Evolutionary conservation across 495 filamentous ascomycete species (phyloP).

Genomic region (Penicillium bovifimosum): DNA sequence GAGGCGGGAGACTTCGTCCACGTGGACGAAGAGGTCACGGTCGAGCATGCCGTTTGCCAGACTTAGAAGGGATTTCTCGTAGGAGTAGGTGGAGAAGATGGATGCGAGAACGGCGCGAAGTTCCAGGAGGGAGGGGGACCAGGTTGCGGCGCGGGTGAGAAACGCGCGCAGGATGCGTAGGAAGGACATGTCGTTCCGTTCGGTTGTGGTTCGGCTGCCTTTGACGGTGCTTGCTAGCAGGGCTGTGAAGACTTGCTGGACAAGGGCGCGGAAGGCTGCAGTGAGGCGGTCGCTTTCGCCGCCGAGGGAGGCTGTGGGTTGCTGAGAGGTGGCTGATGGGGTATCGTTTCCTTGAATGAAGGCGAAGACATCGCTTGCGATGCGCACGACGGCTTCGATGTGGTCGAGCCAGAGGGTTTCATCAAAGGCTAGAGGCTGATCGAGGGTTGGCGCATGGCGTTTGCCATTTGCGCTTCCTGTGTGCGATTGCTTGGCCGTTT

Average conservation of each 20-base stretch:
- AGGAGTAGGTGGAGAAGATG: slow-evolving; percentile 91
- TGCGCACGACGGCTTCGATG: slow-evolving; percentile 75
- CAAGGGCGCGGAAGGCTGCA: slow-evolving; percentile 62
- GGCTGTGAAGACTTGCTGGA: slow-evolving; percentile 87
- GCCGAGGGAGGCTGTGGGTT: slow-evolving; percentile 5
- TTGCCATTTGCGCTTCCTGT: slow-evolving; percentile 33
- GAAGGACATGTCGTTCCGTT: slow-evolving; percentile 65
- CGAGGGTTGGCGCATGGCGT: slow-evolving; percentile 34
- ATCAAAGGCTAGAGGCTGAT: slow-evolving; percentile 64
- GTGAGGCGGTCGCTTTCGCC: slow-evolving; percentile 45
- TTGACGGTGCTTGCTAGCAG: slow-evolving; percentile 64
- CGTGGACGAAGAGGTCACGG: slow-evolving; percentile 81
- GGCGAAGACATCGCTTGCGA: slow-evolving; percentile 58
- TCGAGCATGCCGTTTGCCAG: slow-evolving; percentile 85
- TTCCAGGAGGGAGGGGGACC: slow-evolving; percentile 82
- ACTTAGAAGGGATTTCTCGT: slow-evolving; percentile 79
- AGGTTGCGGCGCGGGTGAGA: slow-evolving; percentile 71
- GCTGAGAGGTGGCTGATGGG: slow-evolving; percentile 10
- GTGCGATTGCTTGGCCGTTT: slow-evolving; percentile 44
- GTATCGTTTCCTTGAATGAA: slow-evolving; percentile 26
- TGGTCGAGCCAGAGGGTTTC: slow-evolving; percentile 88
- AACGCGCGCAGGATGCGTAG: slow-evolving; percentile 86
- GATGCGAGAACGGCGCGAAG: slow-evolving; percentile 76
- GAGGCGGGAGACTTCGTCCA: slow-evolving; percentile 65
- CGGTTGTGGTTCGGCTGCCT: slow-evolving; percentile 29